Conservation (phyloP, 352 stramenopile species). For the Pseudoperonospora humuli region DNA sequence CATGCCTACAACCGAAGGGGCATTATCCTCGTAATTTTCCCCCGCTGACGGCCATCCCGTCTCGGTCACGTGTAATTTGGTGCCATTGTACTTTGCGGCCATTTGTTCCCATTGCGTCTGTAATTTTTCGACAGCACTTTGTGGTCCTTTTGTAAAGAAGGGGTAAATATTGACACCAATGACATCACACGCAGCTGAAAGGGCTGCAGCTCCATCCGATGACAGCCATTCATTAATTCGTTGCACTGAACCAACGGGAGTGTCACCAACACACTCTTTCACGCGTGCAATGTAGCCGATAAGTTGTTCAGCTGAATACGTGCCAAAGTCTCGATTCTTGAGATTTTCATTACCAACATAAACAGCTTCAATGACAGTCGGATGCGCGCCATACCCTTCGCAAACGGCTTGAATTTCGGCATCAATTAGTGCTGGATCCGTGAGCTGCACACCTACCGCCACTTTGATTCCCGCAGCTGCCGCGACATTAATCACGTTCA, state of each 20-base stretch:
- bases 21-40: conserved; percentile 24
- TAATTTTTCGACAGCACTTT: conserved; percentile 44
- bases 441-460: conserved; percentile 60
- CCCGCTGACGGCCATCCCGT: conserved; percentile 55
- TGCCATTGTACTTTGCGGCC: conserved; percentile 27
- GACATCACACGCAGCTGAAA: conserved; percentile 22
- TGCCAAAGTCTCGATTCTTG: conserved; percentile 43
- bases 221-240: conserved; percentile 66
- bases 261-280: conserved; percentile 37
- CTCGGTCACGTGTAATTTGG: conserved; percentile 47
- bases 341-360: conserved; percentile 79
- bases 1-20: conserved; percentile 29
- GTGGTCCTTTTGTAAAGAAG: conserved; percentile 48
- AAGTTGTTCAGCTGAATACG: conserved; percentile 29
- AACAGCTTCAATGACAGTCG: conserved; percentile 42
- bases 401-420: conserved; percentile 61
- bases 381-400: conserved; percentile 32
- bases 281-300: conserved; percentile 46
- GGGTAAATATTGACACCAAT: conserved; percentile 71
- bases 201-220: conserved; percentile 16
- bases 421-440: conserved; percentile 31
- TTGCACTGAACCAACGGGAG: conserved; percentile 59
- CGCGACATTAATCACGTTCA: conserved; percentile 1
- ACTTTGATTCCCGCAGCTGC: conserved; percentile 31
- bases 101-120: conserved; percentile 48